Conservation (phyloP, 1,284 basidiomycete genomes). For the Rhodotorula glutinis region DNA sequence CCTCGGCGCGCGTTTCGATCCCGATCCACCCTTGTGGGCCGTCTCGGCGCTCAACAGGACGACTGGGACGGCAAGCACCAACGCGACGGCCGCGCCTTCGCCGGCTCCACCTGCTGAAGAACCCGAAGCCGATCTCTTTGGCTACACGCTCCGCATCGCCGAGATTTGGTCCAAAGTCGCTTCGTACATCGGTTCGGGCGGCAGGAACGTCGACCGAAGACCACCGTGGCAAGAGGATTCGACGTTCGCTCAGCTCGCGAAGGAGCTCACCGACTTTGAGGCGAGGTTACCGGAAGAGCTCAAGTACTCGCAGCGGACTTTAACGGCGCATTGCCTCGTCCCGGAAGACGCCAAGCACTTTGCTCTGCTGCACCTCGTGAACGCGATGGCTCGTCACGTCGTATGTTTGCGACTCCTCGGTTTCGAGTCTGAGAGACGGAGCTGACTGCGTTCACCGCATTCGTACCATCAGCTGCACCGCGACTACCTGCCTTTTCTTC, state of each 20-base stretch:
- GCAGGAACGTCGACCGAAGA: conserved; percentile 38
- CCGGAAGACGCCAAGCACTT: conserved; percentile 32
- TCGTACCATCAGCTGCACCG: conserved; percentile 29
- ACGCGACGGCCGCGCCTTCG: conserved; percentile 1
- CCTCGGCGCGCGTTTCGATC: conserved; percentile 35
- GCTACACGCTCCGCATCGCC: conserved; percentile 36
- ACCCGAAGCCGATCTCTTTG: conserved; percentile 33
- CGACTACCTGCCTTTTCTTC: conserved; percentile 42
- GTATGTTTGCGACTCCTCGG: background rate
- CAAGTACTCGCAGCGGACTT: conserved; percentile 31
- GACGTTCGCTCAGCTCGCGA: conserved; percentile 36
- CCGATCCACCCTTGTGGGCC: conserved; percentile 29
- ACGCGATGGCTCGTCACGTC: conserved; percentile 30
- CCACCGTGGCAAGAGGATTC: conserved; percentile 38
- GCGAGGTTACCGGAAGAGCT: conserved; percentile 24
- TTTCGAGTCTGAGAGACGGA: too few species aligned
- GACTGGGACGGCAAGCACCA: background rate
- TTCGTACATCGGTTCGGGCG: conserved; percentile 37
- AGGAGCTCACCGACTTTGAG: conserved; percentile 28
- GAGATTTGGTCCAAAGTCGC: conserved; percentile 39
- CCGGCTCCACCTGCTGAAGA: conserved; percentile 5
- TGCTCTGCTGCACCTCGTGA: conserved; percentile 38
- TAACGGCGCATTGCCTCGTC: conserved; percentile 36
- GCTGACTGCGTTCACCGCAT: too few species aligned
- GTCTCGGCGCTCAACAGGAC: conserved; percentile 7